Percentiles rank a stretch among this genome's conserved stretches.
phyloP scores from a whole-genome alignment of 805 yeast species.

The Saccharomycopsis fibuligera region DNA sequence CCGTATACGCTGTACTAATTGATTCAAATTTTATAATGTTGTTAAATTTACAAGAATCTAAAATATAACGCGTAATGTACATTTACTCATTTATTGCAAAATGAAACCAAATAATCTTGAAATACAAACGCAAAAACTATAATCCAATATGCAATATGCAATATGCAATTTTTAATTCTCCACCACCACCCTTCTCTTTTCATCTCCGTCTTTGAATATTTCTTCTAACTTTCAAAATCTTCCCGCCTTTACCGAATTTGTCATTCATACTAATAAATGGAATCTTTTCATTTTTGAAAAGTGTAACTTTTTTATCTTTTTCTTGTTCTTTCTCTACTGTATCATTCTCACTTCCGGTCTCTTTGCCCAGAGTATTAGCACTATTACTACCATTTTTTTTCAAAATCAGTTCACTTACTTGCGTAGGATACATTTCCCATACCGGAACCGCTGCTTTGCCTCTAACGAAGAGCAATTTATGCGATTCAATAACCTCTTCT shows the following conservation, averaged over 20 bases:
- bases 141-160: too few species aligned
- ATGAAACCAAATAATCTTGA: too few species aligned
- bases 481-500: background rate
- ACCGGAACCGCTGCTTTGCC: slow-evolving; percentile 17
- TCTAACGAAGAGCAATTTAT: slow-evolving; percentile 8
- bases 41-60: too few species aligned
- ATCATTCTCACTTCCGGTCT: background rate
- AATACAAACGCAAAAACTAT: too few species aligned
- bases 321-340: background rate
- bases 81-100: too few species aligned
- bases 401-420: background rate
- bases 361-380: background rate
- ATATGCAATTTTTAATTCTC: too few species aligned
- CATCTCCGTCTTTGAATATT: slow-evolving; percentile 36
- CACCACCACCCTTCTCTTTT: too few species aligned
- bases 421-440: slow-evolving; percentile 30
- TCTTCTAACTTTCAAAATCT: slow-evolving; percentile 42
- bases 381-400: background rate
- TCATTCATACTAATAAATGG: slow-evolving; percentile 31
- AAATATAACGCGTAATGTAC: too few species aligned
- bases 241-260: slow-evolving; percentile 40
- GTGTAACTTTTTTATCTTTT: slow-evolving; percentile 13
- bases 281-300: slow-evolving; percentile 14
- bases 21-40: too few species aligned
- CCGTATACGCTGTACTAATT: too few species aligned